These are phyloP conservation scores for Neoascochyta sp. DNA, from an alignment of 2,329 filamentous ascomycete species.

Conservation along the genomic window DNA sequence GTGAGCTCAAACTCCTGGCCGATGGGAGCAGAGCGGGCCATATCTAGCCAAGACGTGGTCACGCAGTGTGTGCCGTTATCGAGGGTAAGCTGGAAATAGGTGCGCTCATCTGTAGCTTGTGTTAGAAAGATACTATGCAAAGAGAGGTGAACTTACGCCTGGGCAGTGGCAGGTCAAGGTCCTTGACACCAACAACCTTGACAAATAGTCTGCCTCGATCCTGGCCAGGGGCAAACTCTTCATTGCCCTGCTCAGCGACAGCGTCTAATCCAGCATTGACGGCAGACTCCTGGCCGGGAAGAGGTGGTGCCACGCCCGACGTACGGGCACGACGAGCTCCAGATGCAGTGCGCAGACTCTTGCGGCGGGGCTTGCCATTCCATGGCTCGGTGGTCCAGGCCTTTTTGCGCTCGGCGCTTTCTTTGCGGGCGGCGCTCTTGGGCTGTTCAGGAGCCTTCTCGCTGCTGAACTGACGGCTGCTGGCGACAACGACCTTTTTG, in stretches of 20 bases:
- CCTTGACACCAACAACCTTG: conserved; percentile 97
- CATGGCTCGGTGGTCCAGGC: conserved; percentile 97
- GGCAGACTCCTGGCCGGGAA: conserved; percentile 85
- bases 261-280: conserved; percentile 59
- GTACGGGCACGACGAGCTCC: conserved; percentile 58
- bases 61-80: conserved; percentile 98
- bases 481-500: conserved; percentile 94
- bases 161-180: conserved; percentile 85
- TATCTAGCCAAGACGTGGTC: conserved; percentile 90
- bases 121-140: conserved; percentile 10
- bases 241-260: conserved; percentile 66
- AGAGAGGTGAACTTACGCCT: conserved; percentile 62
- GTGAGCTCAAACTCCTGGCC: conserved; percentile 98
- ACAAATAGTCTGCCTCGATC: conserved; percentile 92
- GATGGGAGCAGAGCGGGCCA: conserved; percentile 87
- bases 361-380: conserved; percentile 74
- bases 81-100: conserved; percentile 93
- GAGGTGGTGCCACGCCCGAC: conserved; percentile 66
- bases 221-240: conserved; percentile 68
- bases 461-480: conserved; percentile 55
- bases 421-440: conserved; percentile 70
- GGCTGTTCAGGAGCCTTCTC: conserved; percentile 60
- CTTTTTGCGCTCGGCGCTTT: conserved; percentile 64
- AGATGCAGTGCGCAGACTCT: conserved; percentile 57
- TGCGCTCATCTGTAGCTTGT: conserved; percentile 65